These are phyloP conservation scores for Protomyces macrosporus DNA, from an alignment of 1,139 yeast species.

Conservation along the genomic window DNA sequence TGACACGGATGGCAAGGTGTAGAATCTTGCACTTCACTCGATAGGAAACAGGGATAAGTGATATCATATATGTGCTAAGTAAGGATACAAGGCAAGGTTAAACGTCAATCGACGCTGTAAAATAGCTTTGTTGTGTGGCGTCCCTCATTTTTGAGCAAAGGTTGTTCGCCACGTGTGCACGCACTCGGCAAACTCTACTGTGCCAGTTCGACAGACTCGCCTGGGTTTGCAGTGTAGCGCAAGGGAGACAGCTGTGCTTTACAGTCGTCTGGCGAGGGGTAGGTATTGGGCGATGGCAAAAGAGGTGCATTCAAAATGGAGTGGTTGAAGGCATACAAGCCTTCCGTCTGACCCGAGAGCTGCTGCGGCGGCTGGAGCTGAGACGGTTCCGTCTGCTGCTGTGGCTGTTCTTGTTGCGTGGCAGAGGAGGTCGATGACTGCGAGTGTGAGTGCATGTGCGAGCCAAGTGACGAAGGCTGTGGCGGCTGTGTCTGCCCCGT, in stretches of 20 bases:
- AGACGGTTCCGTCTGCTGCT: too few relatives aligned
- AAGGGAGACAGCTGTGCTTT: background rate
- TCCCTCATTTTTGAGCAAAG: background rate
- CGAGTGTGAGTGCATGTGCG: too few relatives aligned
- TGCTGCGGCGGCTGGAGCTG: too few relatives aligned
- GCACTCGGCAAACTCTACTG: too few relatives aligned
- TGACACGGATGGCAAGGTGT: too few relatives aligned
- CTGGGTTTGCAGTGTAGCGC: background rate
- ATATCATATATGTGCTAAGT: background rate
- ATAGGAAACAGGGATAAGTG: background rate
- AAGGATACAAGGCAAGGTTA: background rate
- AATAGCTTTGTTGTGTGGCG: background rate
- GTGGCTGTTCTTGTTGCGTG: too few relatives aligned
- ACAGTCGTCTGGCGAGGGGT: background rate
- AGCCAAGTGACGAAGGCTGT: too few relatives aligned
- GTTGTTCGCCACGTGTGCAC: too few relatives aligned
- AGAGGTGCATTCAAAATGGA: background rate
- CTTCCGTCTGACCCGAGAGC: background rate
- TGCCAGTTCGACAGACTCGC: too few relatives aligned
- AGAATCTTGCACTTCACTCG: too few relatives aligned
- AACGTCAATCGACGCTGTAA: background rate
- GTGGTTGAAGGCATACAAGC: background rate
- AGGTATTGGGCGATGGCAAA: background rate
- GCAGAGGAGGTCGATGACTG: too few relatives aligned
- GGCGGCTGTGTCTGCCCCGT: too few relatives aligned